A percentile compares a stretch with the other conserved stretches of the same genome.
Evolutionary conservation across 805 yeast genomes (phyloP).

Genomic region (Wickerhamomyces chambardii): DNA sequence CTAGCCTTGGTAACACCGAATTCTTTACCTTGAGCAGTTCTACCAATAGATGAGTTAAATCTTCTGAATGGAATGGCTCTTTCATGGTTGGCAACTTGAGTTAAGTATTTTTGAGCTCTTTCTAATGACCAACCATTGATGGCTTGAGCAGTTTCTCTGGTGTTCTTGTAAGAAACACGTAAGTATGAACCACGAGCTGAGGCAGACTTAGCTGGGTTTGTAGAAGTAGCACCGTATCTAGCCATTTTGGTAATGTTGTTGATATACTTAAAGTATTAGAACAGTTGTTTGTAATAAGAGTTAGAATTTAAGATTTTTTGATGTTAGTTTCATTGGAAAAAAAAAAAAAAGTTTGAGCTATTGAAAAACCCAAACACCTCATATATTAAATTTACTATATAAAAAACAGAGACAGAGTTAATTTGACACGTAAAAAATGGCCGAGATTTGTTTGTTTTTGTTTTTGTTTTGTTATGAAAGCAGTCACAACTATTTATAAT

Average conservation of each 20-base stretch:
- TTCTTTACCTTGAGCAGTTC: constrained; percentile 99
- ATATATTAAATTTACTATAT: too few species aligned
- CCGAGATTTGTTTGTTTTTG: too few species aligned
- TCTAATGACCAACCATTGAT: constrained; percentile 96
- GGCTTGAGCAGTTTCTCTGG: constrained; percentile 99
- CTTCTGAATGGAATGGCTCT: constrained; percentile 99
- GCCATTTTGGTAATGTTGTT: constrained; percentile 52
- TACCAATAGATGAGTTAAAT: constrained; percentile 93
- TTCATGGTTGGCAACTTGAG: constrained; percentile 94
- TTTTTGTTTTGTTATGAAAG: too few species aligned
- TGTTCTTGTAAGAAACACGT: constrained; percentile 99
- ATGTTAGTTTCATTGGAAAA: too few species aligned
- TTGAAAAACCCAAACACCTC: too few species aligned
- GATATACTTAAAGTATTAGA: too few species aligned
- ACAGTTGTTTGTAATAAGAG: too few species aligned
- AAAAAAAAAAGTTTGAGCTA: too few species aligned
- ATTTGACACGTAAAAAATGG: too few species aligned
- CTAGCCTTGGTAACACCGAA: constrained; percentile 99
- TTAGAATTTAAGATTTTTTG: too few species aligned
- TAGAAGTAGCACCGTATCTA: constrained; percentile 99
- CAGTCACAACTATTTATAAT: too few species aligned
- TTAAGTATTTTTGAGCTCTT: constrained; percentile 93
- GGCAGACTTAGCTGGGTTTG: constrained; percentile 99
- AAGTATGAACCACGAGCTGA: constrained; percentile 99
- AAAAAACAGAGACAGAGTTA: too few species aligned